These are phyloP conservation scores for Penicillium coffeae DNA, from an alignment of 495 filamentous ascomycete genomes.

Conservation along the genomic window DNA sequence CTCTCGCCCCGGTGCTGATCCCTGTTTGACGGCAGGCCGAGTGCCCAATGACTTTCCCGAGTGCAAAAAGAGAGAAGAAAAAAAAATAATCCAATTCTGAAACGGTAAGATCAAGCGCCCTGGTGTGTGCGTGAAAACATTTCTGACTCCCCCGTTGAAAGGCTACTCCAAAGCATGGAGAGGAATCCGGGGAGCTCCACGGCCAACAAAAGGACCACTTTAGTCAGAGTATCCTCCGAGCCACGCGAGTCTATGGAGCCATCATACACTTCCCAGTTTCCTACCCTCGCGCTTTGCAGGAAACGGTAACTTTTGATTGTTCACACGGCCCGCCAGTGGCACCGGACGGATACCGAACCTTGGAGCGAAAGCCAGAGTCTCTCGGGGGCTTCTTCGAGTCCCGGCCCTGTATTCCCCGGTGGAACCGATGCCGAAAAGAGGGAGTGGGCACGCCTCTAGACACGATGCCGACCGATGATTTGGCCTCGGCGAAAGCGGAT, in stretches of 20 bases:
- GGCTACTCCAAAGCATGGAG: too few species aligned
- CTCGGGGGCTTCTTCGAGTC: conserved; percentile 7
- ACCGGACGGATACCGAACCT: conserved; percentile 9
- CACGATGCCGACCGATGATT: conserved; percentile 4
- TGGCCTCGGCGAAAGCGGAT: neutral
- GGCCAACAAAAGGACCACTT: neutral
- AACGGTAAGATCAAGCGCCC: too few species aligned
- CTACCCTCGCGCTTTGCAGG: conserved; percentile 3
- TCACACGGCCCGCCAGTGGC: conserved; percentile 3
- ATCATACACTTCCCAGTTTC: conserved; percentile 8
- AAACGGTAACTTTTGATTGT: conserved; percentile 4
- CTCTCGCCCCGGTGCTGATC: conserved; percentile 9
- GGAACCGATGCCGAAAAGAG: conserved; percentile 11
- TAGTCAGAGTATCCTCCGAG: neutral
- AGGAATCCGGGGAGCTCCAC: conserved; percentile 19
- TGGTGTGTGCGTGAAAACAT: too few species aligned
- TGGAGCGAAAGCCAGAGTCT: neutral
- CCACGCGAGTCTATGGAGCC: conserved; percentile 10
- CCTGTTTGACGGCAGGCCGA: conserved; percentile 5
- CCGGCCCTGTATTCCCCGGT: conserved; percentile 2
- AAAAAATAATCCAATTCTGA: neutral
- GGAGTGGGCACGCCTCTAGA: neutral
- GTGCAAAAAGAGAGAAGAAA: neutral
- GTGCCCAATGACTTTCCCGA: conserved; percentile 1
- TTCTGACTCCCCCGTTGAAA: too few species aligned